Evolutionary conservation across 1,139 yeast genomes (phyloP), one percentile per base, ranked within the genome.

Genomic region (Blastobotrys buckinghamii): DNA sequence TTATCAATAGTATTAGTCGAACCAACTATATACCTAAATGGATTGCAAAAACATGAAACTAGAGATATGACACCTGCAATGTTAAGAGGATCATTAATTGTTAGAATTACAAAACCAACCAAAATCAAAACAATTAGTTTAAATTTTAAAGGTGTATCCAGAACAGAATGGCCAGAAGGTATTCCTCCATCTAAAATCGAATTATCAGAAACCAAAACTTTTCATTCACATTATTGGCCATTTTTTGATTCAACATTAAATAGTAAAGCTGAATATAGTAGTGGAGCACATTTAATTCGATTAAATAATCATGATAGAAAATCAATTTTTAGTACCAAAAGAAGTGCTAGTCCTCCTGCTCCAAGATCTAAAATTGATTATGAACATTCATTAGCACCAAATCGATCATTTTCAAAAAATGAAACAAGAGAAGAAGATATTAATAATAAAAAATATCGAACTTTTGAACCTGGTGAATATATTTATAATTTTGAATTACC

Each of bases 101-200:
- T 92, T 8, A 73, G 90, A 41, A 77, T 89, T 6, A 63, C 81
- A 45, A 90, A 89, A 61, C 84, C 95, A 0, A 74, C 84, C 35
- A 88, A 83, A 65, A 72, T 92, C 55, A 88, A 85, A 65, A 66
- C 79, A 34, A 78, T 92, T n/a, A 65, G 72, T 2, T 69, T 92
- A 47, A 69, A 75, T 1, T 83, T 92, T 62, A 76, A 77, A 53
- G 98, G 97, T 1, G 65, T 69, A 1, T 79, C 87, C 40, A 73
- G 86, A 54, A 92, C 98, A 0, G 97, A 92, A 55, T 92, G 98
- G 97, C 98, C 97, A 2, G 98, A 94, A 61, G 98, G 97, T 1
- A 89, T 90, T 26, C 98, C 98, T 0, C 97, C 97, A 0, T 87
- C 85, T 62, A 80, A 81, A 59, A 72, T 73, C 24, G 83, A 79